A percentile compares a stretch with the other conserved stretches of the same genome.
These are phyloP conservation scores for Syzygium malaccense DNA, from an alignment of 441 rosid genomes.

Conservation along the genomic window DNA sequence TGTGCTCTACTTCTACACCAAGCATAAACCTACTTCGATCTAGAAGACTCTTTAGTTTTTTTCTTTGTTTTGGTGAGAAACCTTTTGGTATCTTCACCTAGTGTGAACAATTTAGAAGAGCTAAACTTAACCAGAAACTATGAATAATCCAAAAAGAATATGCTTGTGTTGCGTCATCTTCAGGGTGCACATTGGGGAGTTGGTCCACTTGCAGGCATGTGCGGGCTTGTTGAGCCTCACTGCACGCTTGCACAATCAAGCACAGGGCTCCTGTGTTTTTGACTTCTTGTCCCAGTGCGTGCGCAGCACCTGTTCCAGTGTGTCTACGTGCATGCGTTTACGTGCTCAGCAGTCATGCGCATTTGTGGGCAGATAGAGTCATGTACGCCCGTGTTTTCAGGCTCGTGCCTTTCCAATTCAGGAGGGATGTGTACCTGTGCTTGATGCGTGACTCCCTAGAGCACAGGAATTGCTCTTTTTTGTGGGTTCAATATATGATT, in stretches of 20 bases:
- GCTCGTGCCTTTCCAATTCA: not conserved
- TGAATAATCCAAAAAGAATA: not conserved
- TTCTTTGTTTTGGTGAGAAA: not conserved
- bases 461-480: not conserved
- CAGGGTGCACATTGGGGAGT: not conserved
- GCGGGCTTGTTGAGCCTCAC: not conserved
- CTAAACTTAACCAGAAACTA: not conserved
- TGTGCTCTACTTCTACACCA: not conserved
- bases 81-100: not conserved
- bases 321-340: not conserved
- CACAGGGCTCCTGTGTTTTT: not conserved
- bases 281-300: not conserved
- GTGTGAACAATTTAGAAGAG: not conserved
- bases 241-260: not conserved
- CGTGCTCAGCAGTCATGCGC: not conserved
- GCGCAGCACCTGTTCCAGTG: not conserved
- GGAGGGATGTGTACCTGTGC: not conserved
- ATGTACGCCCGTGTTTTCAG: not conserved
- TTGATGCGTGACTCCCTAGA: not conserved
- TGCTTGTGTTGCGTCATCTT: not conserved
- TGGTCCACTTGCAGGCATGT: not conserved
- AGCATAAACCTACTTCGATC: not conserved
- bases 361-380: not conserved
- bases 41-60: not conserved
- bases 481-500: not conserved